Evolutionary conservation across 2,329 filamentous ascomycete species (phyloP).

Genomic region (Aaosphaeria arxii): DNA sequence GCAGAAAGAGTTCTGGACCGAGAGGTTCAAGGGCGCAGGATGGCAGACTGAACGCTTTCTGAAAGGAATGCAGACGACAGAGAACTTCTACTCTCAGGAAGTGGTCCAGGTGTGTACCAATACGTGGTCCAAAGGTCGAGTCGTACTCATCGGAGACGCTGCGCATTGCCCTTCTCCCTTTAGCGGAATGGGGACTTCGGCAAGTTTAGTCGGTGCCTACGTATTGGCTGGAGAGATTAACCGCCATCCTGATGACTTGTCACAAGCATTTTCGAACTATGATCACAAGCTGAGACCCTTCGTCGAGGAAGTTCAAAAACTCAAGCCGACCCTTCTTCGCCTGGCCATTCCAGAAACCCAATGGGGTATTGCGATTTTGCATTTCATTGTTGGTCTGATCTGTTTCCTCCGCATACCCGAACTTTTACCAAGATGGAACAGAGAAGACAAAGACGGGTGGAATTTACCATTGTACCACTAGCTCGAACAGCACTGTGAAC

Average conservation of each 20-base stretch:
- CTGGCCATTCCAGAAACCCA: too few species aligned
- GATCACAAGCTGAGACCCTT: conserved; percentile 20
- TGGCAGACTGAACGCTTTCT: conserved; percentile 46
- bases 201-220: conserved; percentile 38
- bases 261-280: conserved; percentile 18
- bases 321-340: conserved; percentile 11
- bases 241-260: conserved; percentile 1
- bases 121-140: conserved; percentile 44
- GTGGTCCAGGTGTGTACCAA: conserved; percentile 45
- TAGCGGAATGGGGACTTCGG: conserved; percentile 53
- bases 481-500: too few species aligned
- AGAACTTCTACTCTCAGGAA: conserved; percentile 47
- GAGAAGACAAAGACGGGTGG: too few species aligned
- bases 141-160: conserved; percentile 54
- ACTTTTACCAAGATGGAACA: too few species aligned
- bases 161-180: conserved; percentile 47
- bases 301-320: conserved; percentile 21
- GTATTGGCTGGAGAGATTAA: conserved; percentile 14
- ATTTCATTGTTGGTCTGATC: too few species aligned
- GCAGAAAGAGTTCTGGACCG: conserved; percentile 40
- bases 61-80: conserved; percentile 31
- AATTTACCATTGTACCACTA: too few species aligned
- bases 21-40: conserved; percentile 41
- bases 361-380: too few species aligned
- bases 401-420: too few species aligned